phyloP scores from a whole-genome alignment of 2,329 filamentous ascomycete species.

The Fusarium sp. region DNA sequence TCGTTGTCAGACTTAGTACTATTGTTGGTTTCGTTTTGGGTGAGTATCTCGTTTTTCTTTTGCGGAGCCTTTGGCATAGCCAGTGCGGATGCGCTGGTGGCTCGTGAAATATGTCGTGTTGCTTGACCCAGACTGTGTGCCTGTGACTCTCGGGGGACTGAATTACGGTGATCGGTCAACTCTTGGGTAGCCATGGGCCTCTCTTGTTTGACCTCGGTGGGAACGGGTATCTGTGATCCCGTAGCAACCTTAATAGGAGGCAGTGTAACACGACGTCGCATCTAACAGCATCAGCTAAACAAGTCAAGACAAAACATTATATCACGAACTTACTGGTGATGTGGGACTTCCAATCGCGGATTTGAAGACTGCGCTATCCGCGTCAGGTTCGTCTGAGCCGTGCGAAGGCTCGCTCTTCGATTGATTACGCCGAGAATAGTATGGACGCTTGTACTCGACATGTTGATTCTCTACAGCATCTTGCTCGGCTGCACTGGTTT shows the following conservation, averaged over 20 bases:
- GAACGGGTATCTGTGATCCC: conserved; percentile 45
- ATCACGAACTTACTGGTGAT: conserved; percentile 15
- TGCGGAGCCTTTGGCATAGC: background rate
- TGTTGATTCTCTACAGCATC: conserved; percentile 27
- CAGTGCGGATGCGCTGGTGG: background rate
- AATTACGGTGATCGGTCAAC: background rate
- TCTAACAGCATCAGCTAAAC: conserved; percentile 22
- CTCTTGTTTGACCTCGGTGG: conserved; percentile 26
- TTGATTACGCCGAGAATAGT: conserved; percentile 58
- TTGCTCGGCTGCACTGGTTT: conserved; percentile 29
- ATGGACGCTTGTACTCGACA: conserved; percentile 49
- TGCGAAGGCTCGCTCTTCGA: conserved; percentile 60
- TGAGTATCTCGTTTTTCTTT: background rate
- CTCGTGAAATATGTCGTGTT: background rate
- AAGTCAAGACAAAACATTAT: background rate
- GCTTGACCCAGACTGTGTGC: background rate
- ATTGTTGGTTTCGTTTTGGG: background rate
- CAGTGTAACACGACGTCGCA: conserved; percentile 45
- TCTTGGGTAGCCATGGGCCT: background rate
- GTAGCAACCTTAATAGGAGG: conserved; percentile 32
- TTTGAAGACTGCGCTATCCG: conserved; percentile 4
- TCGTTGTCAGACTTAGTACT: conserved; percentile 18
- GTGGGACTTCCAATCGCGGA: conserved; percentile 15
- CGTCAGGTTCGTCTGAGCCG: conserved; percentile 34
- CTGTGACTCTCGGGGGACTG: background rate